Evolutionary conservation across 441 rosid genomes (phyloP).

Genomic region (Aleurites moluccanus): DNA sequence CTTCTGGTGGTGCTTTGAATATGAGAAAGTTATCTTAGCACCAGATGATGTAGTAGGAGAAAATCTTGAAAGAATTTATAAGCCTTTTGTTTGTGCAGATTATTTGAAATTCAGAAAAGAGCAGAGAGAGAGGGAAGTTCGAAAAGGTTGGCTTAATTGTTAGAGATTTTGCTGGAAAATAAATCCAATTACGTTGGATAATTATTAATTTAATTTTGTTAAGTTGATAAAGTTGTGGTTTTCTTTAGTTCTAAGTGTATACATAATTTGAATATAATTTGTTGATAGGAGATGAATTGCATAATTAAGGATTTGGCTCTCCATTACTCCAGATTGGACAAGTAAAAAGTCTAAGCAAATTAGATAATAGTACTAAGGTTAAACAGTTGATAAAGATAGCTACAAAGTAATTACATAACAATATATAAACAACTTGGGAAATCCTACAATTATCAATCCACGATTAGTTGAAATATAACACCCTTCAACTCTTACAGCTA

Average conservation of each 20-base stretch:
- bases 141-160: slow-evolving; percentile 54
- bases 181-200: too few relatives aligned
- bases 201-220: too few relatives aligned
- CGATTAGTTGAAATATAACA: slow-evolving; percentile 15
- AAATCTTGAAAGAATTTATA: slow-evolving; percentile 31
- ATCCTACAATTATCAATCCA: slow-evolving; percentile 14
- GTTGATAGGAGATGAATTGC: too few relatives aligned
- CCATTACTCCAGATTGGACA: too few relatives aligned
- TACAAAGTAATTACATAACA: not conserved
- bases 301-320: too few relatives aligned
- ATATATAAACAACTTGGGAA: slow-evolving; percentile 13
- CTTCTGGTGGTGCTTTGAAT: slow-evolving; percentile 64
- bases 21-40: slow-evolving; percentile 44
- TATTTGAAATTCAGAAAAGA: slow-evolving; percentile 54
- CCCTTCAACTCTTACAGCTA: slow-evolving; percentile 38
- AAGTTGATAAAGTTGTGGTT: not conserved
- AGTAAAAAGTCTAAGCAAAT: too few relatives aligned
- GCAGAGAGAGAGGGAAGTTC: slow-evolving; percentile 47
- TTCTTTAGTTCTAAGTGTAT: too few relatives aligned
- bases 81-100: slow-evolving; percentile 44
- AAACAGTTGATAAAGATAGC: slow-evolving; percentile 9
- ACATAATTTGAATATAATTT: too few relatives aligned
- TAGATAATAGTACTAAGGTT: not conserved
- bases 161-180: slow-evolving; percentile 48
- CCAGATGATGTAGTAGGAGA: slow-evolving; percentile 46